phyloP scores from a whole-genome alignment of 805 yeast genomes.

The Ogataea trehaloabstinens region DNA sequence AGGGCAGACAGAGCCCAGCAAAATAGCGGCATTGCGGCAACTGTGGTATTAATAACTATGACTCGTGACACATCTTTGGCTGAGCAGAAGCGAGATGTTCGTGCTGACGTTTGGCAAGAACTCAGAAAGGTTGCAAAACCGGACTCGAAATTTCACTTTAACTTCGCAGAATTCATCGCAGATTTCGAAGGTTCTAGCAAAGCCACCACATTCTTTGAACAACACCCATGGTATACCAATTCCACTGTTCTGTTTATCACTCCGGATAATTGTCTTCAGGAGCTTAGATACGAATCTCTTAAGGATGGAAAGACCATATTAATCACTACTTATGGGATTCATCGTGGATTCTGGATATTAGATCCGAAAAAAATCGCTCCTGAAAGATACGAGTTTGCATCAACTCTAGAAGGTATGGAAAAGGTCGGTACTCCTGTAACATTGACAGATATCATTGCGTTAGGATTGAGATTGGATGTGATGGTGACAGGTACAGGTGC shows the following conservation, averaged over 20 bases:
- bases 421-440: slow-evolving; percentile 21
- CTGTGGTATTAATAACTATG: no score
- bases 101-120: slow-evolving; percentile 28
- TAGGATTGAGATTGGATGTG: slow-evolving; percentile 17
- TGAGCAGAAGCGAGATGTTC: slow-evolving; percentile 22
- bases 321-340: slow-evolving; percentile 32
- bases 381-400: slow-evolving; percentile 21
- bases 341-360: slow-evolving; percentile 27
- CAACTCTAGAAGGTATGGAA: slow-evolving; percentile 33
- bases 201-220: slow-evolving; percentile 19
- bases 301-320: slow-evolving; percentile 25
- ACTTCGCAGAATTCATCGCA: slow-evolving; percentile 33
- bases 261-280: slow-evolving; percentile 32
- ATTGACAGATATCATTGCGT: slow-evolving; percentile 16
- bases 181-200: slow-evolving; percentile 29
- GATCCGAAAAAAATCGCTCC: slow-evolving; percentile 23
- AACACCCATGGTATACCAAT: slow-evolving; percentile 12
- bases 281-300: slow-evolving; percentile 23
- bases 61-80: no score
- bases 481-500: slow-evolving; percentile 35
- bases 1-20: no score
- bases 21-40: no score
- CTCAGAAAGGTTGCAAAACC: slow-evolving; percentile 30
- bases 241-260: slow-evolving; percentile 25
- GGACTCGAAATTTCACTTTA: slow-evolving; percentile 29